Conservation (phyloP, 176 grass and related monocot genomes). For the Pontederia crassipes region DNA sequence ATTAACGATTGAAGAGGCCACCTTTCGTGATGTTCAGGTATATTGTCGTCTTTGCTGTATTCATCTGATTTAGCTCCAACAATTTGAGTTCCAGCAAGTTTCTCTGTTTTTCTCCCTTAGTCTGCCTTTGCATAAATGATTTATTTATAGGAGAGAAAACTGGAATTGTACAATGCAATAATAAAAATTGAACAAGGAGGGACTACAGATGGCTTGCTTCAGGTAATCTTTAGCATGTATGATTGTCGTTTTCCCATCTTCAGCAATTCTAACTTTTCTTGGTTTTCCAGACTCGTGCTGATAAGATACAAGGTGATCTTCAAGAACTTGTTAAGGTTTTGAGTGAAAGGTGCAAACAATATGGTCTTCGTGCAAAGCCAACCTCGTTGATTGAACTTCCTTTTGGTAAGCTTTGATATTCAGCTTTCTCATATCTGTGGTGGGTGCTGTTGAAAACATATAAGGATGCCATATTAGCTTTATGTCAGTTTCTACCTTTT, state of each 20-base stretch:
- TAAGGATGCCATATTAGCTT: too few relatives aligned
- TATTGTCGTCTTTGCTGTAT: not conserved
- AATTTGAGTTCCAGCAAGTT: not conserved
- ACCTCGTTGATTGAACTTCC: constrained; percentile 89
- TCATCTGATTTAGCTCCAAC: not conserved
- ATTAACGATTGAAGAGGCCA: constrained; percentile 93
- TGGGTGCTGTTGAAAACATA: too few relatives aligned
- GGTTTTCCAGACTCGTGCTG: constrained; percentile 53
- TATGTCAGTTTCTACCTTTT: too few relatives aligned
- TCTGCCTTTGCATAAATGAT: constrained; percentile 23
- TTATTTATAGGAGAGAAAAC: constrained; percentile 68
- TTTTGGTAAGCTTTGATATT: constrained; percentile 52
- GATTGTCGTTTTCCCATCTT: not conserved
- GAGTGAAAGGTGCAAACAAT: constrained; percentile 91
- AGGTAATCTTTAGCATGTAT: constrained; percentile 33
- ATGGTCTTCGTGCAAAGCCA: constrained; percentile 92
- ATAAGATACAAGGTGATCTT: constrained; percentile 74
- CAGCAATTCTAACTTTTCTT: constrained; percentile 1
- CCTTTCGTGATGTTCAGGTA: constrained; percentile 97
- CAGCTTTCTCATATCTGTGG: not conserved
- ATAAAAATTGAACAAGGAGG: constrained; percentile 87
- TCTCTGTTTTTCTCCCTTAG: not conserved
- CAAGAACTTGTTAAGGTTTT: constrained; percentile 70
- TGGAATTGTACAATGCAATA: constrained; percentile 90
- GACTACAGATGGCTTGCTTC: constrained; percentile 50